Evolutionary conservation across 768 basidiomycete species (phyloP).

Genomic region (Lentinus tigrinus): DNA sequence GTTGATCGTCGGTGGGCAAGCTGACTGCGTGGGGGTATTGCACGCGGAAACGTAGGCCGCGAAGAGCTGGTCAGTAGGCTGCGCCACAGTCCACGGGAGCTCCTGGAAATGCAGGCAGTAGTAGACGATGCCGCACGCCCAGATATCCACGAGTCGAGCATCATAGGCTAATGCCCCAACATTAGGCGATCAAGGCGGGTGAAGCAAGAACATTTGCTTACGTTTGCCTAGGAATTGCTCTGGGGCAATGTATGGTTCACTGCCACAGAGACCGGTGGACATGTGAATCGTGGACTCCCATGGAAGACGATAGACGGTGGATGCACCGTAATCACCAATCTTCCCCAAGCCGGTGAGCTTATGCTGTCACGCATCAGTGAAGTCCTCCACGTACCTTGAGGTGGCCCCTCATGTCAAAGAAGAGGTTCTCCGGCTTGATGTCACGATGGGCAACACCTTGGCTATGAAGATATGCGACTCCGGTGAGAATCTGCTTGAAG

Average conservation of each 20-base stretch:
- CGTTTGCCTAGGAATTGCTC: slow-evolving; percentile 97
- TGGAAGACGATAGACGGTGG: slow-evolving; percentile 97
- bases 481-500: slow-evolving; percentile 93
- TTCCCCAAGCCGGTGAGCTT: slow-evolving; percentile 33
- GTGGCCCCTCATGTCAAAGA: slow-evolving; percentile 90
- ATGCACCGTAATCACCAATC: slow-evolving; percentile 99
- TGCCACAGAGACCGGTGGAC: slow-evolving; percentile 95
- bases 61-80: slow-evolving; percentile 78
- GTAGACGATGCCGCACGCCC: slow-evolving; percentile 96
- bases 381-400: slow-evolving; percentile 67
- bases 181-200: slow-evolving; percentile 38
- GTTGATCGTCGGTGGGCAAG: slow-evolving; percentile 69
- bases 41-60: slow-evolving; percentile 68
- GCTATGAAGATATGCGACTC: slow-evolving; percentile 87
- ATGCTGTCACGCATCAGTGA: neutral
- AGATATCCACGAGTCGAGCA: slow-evolving; percentile 94
- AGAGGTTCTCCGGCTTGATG: slow-evolving; percentile 96
- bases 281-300: slow-evolving; percentile 98
- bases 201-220: slow-evolving; percentile 50
- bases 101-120: slow-evolving; percentile 99
- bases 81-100: slow-evolving; percentile 96
- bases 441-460: slow-evolving; percentile 98
- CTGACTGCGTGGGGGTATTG: slow-evolving; percentile 44
- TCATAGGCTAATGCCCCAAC: slow-evolving; percentile 75
- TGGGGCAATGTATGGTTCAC: slow-evolving; percentile 98